Percentiles rank a stretch among this genome's conserved stretches.
These are phyloP conservation scores for Hymenoscyphus fraxineus DNA, from an alignment of 2,329 filamentous ascomycete genomes.

Conservation along the genomic window DNA sequence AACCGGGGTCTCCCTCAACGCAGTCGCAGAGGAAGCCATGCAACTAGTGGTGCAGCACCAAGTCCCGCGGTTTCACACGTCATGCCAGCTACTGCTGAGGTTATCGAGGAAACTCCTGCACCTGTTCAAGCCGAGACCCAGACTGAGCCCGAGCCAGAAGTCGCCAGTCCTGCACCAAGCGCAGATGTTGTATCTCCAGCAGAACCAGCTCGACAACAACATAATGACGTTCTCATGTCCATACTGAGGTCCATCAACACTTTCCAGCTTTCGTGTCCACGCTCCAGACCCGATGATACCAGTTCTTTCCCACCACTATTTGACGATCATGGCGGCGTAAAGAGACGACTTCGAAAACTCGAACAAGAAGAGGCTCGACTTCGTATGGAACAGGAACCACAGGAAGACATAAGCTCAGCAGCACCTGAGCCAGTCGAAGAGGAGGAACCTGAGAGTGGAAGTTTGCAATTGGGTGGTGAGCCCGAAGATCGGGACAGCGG, in stretches of 20 bases:
- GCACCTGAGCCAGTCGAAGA: constrained; percentile 53
- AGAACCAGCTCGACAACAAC: constrained; percentile 20
- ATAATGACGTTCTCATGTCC: constrained; percentile 34
- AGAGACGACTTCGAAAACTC: constrained; percentile 70
- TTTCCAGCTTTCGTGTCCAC: constrained; percentile 45
- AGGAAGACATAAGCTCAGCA: constrained; percentile 47
- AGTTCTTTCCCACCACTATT: constrained; percentile 72
- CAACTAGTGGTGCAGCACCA: constrained; percentile 74
- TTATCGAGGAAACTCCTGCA: constrained; percentile 41
- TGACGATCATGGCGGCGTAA: constrained; percentile 76
- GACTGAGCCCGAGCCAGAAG: constrained; percentile 13
- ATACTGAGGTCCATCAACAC: constrained; percentile 45
- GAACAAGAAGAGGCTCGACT: constrained; percentile 57
- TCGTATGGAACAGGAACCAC: constrained; percentile 51
- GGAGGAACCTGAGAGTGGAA: constrained; percentile 75
- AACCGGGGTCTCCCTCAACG: constrained; percentile 61
- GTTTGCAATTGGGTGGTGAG: constrained; percentile 85
- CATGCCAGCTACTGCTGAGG: constrained; percentile 51
- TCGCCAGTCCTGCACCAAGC: constrained; percentile 9
- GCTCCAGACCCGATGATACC: constrained; percentile 43
- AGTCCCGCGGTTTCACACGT: constrained; percentile 72
- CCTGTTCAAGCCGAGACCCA: constrained; percentile 8
- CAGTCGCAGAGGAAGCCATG: constrained; percentile 71
- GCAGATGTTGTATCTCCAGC: constrained; percentile 12
- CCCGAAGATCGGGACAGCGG: constrained; percentile 72